Conservation (phyloP, 2,329 filamentous ascomycete species). For the Phyllosticta citriasiana region DNA sequence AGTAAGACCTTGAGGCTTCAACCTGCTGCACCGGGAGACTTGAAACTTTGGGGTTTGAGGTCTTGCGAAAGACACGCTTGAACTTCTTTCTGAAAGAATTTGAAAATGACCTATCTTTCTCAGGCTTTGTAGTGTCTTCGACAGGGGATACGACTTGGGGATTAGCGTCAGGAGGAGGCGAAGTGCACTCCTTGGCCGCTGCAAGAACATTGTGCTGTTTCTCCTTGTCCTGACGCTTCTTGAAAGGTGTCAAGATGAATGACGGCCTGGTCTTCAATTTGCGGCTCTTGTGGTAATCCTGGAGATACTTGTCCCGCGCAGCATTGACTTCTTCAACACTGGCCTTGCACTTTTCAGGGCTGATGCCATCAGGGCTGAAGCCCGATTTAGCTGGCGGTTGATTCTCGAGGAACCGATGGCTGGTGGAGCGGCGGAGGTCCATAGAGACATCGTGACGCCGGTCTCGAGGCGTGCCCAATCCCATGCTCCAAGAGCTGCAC, state of each 20-base stretch:
- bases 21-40: slow-evolving; percentile 45
- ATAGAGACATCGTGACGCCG: not conserved
- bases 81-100: slow-evolving; percentile 51
- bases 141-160: not conserved
- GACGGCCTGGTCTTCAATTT: slow-evolving; percentile 34
- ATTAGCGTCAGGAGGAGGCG: not conserved
- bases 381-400: not conserved
- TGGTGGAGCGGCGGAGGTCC: not conserved
- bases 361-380: not conserved
- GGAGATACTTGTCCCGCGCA: slow-evolving; percentile 31
- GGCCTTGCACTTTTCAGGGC: slow-evolving; percentile 10
- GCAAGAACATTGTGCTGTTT: slow-evolving; percentile 13
- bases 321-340: slow-evolving; percentile 6
- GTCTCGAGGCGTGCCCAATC: not conserved
- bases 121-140: slow-evolving; percentile 6
- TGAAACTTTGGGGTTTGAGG: slow-evolving; percentile 17
- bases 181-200: not conserved
- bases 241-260: slow-evolving; percentile 34
- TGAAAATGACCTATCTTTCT: slow-evolving; percentile 51
- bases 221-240: slow-evolving; percentile 29
- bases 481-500: slow-evolving; percentile 7
- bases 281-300: slow-evolving; percentile 27
- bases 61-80: slow-evolving; percentile 45
- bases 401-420: not conserved
- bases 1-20: slow-evolving; percentile 33